These are phyloP conservation scores for Neopestalotiopsis clavispora DNA, from an alignment of 2,329 filamentous ascomycete genomes.

Conservation along the genomic window DNA sequence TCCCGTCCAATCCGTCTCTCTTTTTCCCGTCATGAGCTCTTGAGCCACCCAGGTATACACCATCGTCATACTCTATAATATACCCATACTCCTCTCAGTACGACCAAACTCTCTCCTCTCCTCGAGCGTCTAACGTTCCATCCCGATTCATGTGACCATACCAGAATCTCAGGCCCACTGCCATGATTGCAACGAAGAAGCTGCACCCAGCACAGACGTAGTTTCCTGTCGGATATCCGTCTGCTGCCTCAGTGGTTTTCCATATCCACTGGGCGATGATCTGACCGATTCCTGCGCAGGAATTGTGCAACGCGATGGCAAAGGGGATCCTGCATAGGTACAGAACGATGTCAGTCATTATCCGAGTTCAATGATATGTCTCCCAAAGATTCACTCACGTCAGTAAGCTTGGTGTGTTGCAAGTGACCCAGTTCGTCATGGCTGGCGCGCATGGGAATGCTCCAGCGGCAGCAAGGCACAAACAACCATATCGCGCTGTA, in stretches of 20 bases:
- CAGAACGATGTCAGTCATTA: background rate
- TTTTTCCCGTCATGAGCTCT: too few relatives aligned
- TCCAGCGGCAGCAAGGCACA: conserved; percentile 41
- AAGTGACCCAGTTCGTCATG: conserved; percentile 43
- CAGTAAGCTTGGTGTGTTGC: conserved; percentile 40
- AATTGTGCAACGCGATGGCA: conserved; percentile 43
- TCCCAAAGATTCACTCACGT: conserved; percentile 22
- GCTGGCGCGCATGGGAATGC: conserved; percentile 41
- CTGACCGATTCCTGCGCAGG: conserved; percentile 40
- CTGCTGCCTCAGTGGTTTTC: conserved; percentile 32
- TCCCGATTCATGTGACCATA: conserved; percentile 31
- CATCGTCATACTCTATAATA: too few relatives aligned
- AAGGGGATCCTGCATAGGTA: conserved; percentile 31
- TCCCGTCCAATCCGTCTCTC: background rate
- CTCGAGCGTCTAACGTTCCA: conserved; percentile 24
- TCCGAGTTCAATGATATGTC: background rate
- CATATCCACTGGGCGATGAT: conserved; percentile 47
- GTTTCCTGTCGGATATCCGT: conserved; percentile 43
- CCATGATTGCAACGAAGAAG: conserved; percentile 33
- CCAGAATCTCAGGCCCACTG: conserved; percentile 25
- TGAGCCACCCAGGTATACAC: too few relatives aligned
- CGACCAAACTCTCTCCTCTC: conserved; percentile 29
- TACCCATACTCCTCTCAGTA: conserved; percentile 20
- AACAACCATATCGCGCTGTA: conserved; percentile 37
- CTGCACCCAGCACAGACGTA: conserved; percentile 44